A percentile compares a stretch with the other conserved stretches of the same genome.
phyloP scores from a whole-genome alignment of 257 asterid species.

The Plantago ovata region DNA sequence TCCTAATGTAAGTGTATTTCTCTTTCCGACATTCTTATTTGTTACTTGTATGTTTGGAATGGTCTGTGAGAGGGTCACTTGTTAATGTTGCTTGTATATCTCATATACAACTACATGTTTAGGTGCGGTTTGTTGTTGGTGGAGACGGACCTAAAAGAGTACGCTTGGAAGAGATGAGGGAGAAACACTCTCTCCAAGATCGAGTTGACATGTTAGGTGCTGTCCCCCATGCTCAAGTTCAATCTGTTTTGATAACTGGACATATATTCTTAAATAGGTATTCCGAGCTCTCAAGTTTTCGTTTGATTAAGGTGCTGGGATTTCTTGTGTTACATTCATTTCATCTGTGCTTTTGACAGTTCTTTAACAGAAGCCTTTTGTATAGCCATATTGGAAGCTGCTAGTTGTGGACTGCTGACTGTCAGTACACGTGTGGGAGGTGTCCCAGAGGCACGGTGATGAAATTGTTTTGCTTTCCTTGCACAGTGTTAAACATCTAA shows the following conservation, averaged over 20 bases:
- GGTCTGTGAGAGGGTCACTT: not conserved
- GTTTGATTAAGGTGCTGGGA: slow-evolving; percentile 1
- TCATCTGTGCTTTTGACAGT: slow-evolving; percentile 35
- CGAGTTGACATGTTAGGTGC: slow-evolving; percentile 98
- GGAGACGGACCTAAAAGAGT: slow-evolving; percentile 99
- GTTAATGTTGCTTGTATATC: slow-evolving; percentile 13
- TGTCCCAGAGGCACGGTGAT: slow-evolving; percentile 90
- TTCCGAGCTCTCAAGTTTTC: slow-evolving; percentile 1
- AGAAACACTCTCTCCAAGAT: slow-evolving; percentile 94
- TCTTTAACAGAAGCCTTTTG: slow-evolving; percentile 98
- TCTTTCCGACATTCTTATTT: not conserved
- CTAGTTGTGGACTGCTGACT: slow-evolving; percentile 95
- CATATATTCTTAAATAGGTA: slow-evolving; percentile 92
- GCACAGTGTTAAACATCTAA: slow-evolving; percentile 21
- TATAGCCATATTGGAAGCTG: slow-evolving; percentile 96
- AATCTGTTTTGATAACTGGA: slow-evolving; percentile 74
- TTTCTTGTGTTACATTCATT: slow-evolving; percentile 12
- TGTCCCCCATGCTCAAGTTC: slow-evolving; percentile 96
- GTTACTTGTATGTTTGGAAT: not conserved
- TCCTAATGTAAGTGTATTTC: slow-evolving; percentile 58
- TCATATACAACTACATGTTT: not conserved
- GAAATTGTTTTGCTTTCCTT: slow-evolving; percentile 22
- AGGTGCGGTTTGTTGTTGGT: slow-evolving; percentile 94
- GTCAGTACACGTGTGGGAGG: slow-evolving; percentile 99
- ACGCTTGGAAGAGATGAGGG: slow-evolving; percentile 96